Percentiles rank a stretch among this genome's conserved stretches.
These are phyloP conservation scores for Fusarium devonianum DNA, from an alignment of 2,329 filamentous ascomycete genomes.

Conservation along the genomic window DNA sequence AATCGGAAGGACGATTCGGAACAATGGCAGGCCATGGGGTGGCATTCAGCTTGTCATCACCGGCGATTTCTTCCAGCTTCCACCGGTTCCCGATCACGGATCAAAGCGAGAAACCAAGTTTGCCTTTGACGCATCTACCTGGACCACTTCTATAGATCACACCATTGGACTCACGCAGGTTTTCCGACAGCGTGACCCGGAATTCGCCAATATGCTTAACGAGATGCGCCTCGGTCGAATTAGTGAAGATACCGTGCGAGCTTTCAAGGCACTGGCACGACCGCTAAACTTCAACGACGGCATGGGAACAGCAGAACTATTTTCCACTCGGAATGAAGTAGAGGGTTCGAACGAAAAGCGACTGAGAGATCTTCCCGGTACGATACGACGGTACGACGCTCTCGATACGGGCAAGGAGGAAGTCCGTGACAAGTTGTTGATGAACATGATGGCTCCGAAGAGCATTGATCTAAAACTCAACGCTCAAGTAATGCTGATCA, in stretches of 20 bases:
- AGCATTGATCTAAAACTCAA: constrained; percentile 83
- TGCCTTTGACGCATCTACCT: constrained; percentile 89
- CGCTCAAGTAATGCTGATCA: constrained; percentile 99
- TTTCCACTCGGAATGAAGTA: constrained; percentile 89
- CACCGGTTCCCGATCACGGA: constrained; percentile 84
- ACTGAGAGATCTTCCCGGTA: constrained; percentile 75
- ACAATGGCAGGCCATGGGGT: constrained; percentile 91
- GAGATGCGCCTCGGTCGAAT: constrained; percentile 94
- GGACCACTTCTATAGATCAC: constrained; percentile 91
- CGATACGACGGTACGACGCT: constrained; percentile 73
- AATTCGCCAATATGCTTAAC: constrained; percentile 94
- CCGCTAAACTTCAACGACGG: constrained; percentile 76
- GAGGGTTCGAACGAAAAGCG: constrained; percentile 82
- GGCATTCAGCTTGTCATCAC: constrained; percentile 96
- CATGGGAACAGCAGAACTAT: constrained; percentile 80
- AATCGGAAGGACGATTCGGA: constrained; percentile 83
- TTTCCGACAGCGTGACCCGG: constrained; percentile 89
- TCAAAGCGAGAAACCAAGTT: constrained; percentile 77
- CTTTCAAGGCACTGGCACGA: constrained; percentile 77
- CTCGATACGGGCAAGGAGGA: constrained; percentile 76
- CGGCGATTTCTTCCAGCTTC: constrained; percentile 96
- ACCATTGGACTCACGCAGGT: constrained; percentile 95
- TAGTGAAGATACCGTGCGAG: constrained; percentile 74
- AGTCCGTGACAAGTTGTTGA: constrained; percentile 77
- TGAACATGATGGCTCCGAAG: constrained; percentile 93